Conservation (phyloP, 768 basidiomycete genomes). For the Collybia mongolica region DNA sequence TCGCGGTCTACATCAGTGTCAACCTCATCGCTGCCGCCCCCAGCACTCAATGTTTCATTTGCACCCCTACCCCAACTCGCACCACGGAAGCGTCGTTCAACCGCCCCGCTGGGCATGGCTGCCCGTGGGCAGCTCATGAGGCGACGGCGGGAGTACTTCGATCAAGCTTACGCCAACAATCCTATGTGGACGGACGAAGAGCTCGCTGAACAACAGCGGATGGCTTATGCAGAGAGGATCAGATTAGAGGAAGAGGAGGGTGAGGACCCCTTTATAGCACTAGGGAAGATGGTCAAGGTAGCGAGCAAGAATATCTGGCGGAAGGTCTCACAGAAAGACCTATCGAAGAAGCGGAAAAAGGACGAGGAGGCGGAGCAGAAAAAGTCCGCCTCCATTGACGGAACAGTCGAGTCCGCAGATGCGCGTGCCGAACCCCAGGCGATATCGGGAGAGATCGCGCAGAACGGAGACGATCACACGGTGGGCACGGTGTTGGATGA, state of each 20-base stretch:
- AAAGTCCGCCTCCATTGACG: background rate
- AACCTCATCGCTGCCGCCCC: conserved; percentile 30
- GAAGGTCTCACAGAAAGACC: conserved; percentile 40
- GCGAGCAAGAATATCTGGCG: conserved; percentile 52
- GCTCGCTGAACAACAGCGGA: conserved; percentile 29
- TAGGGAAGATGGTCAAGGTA: conserved; percentile 53
- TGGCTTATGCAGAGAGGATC: conserved; percentile 17
- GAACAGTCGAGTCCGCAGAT: background rate
- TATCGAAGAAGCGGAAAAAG: conserved; percentile 15
- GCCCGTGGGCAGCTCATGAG: conserved; percentile 43
- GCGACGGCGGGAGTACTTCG: conserved; percentile 24
- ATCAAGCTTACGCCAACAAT: conserved; percentile 10
- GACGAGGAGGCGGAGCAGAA: conserved; percentile 3
- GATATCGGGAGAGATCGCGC: conserved; percentile 3
- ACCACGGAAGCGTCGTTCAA: conserved; percentile 46
- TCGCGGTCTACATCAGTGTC: conserved; percentile 45
- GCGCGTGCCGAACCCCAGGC: background rate
- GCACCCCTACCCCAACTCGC: conserved; percentile 57
- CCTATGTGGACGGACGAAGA: conserved; percentile 40
- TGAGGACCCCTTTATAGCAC: conserved; percentile 46
- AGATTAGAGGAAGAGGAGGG: conserved; percentile 22
- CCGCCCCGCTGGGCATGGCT: conserved; percentile 54
- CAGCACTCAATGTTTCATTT: conserved; percentile 45
- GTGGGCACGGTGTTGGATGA: conserved; percentile 27
- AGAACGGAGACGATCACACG: conserved; percentile 12